Base-by-base conservation (phyloP, 2,329 filamentous ascomycete genomes). In the Microsporum audouinii region DNA sequence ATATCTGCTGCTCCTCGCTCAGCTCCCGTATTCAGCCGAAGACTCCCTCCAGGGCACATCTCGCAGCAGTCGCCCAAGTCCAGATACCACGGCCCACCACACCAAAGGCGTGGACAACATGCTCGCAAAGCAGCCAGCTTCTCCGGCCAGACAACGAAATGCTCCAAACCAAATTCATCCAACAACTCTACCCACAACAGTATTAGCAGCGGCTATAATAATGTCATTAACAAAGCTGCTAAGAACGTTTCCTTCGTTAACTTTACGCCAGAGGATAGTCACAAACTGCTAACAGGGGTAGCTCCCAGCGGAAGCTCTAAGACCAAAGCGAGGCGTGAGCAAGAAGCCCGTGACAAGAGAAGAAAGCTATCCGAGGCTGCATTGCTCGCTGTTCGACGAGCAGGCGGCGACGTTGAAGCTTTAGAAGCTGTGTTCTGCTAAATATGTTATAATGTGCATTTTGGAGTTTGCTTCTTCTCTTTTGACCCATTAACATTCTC, bases 241-340 rank as follows among this genome's bases (percentile, higher is more conserved):
- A 49, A 62, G 38, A 49, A 43, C 14, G 61, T 79, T 12, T 82
- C 80, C 8, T 97, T 97, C 70, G 89, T 96, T 65, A 97, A 97
- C 73, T 96, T 88, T 75, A 96, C 91, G 0, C 86, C 90, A 0
- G 79, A 81, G 57, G 91, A 99, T 72, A 86, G 85, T 68, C 78
- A 82, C 12, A 84, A 88, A 70, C 86, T 99, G 49, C 83, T 99
- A 73, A 89, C 84, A 5, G 92, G 91, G 3, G 94, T 99, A 10
- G 94, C 94, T 53, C 92, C 92, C 0, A 91, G 87, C 65, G 94
- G 94, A 7, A 91, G 86, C 67, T 88, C 84, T 66, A 97, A 97
- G 82, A 97, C 94, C 6, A 96, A 96, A 72, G 90, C 90, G n/a
- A 78, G 91, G 60, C 79, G 94, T 58, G 92, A 97, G 73, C 88